Base-by-base conservation (phyloP, 768 basidiomycete species). In the Multifurca ochricompacta region DNA sequence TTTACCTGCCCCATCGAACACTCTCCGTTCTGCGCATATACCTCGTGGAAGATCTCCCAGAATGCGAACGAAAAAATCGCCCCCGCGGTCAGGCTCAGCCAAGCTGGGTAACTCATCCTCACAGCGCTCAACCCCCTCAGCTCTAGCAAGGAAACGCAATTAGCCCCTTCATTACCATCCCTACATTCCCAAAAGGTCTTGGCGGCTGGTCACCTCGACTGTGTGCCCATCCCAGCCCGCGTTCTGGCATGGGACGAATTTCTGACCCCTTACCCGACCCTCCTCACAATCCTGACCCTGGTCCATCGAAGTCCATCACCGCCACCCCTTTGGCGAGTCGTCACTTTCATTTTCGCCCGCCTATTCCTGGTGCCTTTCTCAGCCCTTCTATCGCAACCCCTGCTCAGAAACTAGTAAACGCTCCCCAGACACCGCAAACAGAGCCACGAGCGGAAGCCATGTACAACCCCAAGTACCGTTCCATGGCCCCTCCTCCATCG, bases 401-500 rank as follows among this genome's bases (percentile, higher is more conserved):
- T 45, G 23, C 31, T 18, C 45, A 40, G 18, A 57, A 46, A 18
- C 56, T 39, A 34, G 8, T 11, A 11, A n/a, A 30, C 21, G 16
- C 40, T 4, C 56, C 40, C 21, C 56, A 57, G 23, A 46, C 45
- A 23, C 56, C 56, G 6, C 56, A 57, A 41, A 57, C 56, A 1
- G 50, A 46, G 42, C 51, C 40, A 48, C 56, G 56, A 42, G 27
- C 13, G 7, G 56, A 52, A 25, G 56, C 50, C 40, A 10, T 41
- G n/a, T 18, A 4, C 32, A 57, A 57, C 28, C 56, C 50, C 7
- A 58, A 60, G 34, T 58, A 49, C 32, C 57, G 60, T 23, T 59
- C 57, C n/a, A 53, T 55, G 58, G 60, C 60, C 14, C 60, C 60
- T 3, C 60, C 60, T 36, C 60, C 60, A n/a, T 61, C 60, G 21